These are phyloP conservation scores for Monosporascus sp. DNA, from an alignment of 2,329 filamentous ascomycete species.

Conservation along the genomic window DNA sequence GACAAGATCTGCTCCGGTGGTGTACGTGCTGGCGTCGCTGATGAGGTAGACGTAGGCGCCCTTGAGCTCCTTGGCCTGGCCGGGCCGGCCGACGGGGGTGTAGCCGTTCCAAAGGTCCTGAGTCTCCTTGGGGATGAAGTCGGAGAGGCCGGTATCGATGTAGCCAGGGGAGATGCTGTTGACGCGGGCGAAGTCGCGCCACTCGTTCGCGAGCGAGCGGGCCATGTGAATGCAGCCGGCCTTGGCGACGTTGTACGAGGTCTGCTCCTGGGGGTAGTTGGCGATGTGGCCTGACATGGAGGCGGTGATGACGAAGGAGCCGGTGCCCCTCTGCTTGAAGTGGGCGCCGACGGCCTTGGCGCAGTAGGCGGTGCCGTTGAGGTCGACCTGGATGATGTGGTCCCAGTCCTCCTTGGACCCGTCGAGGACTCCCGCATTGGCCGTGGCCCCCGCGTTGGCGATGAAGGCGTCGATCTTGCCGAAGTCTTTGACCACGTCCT, in stretches of 20 bases:
- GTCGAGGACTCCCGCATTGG: constrained; percentile 51
- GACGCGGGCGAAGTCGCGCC: constrained; percentile 56
- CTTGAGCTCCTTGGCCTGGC: constrained; percentile 60
- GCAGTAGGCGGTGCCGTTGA: constrained; percentile 63
- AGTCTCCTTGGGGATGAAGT: constrained; percentile 36
- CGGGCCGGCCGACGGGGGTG: constrained; percentile 46
- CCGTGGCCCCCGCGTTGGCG: constrained; percentile 63
- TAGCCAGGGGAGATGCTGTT: constrained; percentile 60
- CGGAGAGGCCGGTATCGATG: constrained; percentile 37
- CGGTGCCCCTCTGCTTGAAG: constrained; percentile 56
- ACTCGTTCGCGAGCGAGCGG: constrained; percentile 49
- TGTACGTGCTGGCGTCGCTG: constrained; percentile 70
- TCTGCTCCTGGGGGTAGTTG: constrained; percentile 60
- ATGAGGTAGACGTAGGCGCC: constrained; percentile 72
- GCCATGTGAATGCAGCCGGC: constrained; percentile 41
- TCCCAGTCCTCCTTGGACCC: constrained; percentile 52
- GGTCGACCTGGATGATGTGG: constrained; percentile 53
- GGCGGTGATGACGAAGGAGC: constrained; percentile 59
- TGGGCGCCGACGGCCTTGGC: constrained; percentile 53
- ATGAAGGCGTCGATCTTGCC: constrained; percentile 70
- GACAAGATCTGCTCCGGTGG: constrained; percentile 64
- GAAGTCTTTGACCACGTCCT: constrained; percentile 67
- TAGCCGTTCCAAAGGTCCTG: constrained; percentile 28
- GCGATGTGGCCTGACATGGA: constrained; percentile 63
- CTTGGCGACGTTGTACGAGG: constrained; percentile 57